A percentile compares a stretch with the other conserved stretches of the same genome.
These are phyloP conservation scores for Trypanosoma avium DNA, from an alignment of 208 protist species.

Conservation along the genomic window DNA sequence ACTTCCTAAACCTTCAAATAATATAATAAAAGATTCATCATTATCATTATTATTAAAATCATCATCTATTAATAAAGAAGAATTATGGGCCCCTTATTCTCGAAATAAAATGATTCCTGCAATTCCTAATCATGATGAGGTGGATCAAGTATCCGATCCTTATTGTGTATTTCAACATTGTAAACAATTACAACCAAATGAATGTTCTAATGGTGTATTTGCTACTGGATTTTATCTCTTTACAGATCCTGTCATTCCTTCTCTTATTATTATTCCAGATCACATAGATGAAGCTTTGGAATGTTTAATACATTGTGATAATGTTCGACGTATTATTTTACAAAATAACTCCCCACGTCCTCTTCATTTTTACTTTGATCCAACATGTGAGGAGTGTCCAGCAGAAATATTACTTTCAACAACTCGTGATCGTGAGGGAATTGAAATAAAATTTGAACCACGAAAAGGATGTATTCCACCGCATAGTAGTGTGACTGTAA, in stretches of 20 bases:
- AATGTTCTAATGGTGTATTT: conserved; percentile 45
- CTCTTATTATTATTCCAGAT: conserved; percentile 55
- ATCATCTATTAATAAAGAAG: conserved; percentile 19
- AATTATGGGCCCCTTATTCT: neutral
- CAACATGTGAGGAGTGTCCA: conserved; percentile 44
- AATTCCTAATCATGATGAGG: conserved; percentile 3
- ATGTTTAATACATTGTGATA: conserved; percentile 65
- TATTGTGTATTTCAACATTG: conserved; percentile 39
- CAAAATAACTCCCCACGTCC: conserved; percentile 67
- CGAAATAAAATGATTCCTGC: conserved; percentile 18
- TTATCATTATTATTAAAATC: neutral
- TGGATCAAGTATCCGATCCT: conserved; percentile 31
- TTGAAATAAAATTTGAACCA: conserved; percentile 64
- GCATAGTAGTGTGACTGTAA: conserved; percentile 38
- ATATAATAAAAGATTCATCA: conserved; percentile 13
- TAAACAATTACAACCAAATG: conserved; percentile 17
- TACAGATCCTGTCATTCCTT: conserved; percentile 58
- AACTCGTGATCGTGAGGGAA: conserved; percentile 23
- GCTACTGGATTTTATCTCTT: conserved; percentile 77
- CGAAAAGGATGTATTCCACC: conserved; percentile 61
- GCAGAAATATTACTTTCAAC: conserved; percentile 30
- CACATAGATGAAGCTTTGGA: conserved; percentile 75
- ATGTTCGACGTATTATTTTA: conserved; percentile 70
- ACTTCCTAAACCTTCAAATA: conserved; percentile 43
- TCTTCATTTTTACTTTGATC: conserved; percentile 77